Base-by-base conservation (phyloP, 2,329 filamentous ascomycete species). In the Cladosporium sp. region DNA sequence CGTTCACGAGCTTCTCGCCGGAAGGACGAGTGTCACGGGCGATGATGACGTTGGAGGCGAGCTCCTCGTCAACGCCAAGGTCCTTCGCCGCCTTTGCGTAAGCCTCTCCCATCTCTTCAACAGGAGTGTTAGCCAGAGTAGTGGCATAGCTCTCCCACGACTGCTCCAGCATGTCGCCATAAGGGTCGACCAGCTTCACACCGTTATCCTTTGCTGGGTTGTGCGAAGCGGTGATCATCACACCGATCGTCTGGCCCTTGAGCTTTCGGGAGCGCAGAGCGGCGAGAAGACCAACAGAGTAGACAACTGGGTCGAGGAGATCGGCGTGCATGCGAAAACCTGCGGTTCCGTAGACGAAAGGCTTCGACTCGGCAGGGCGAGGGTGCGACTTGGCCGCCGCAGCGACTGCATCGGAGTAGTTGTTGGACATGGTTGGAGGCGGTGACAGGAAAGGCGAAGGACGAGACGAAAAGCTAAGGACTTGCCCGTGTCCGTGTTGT, bases 201-300 rank as follows among this genome's bases (percentile, higher is more conserved):
- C 90, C 90, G 69, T 95, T 95, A 72, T 95, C 90, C 60, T 82
- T 78, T 29, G 90, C 85, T 15, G 88, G 88, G 72, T 95, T 95
- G 77, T 95, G 90, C 64, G 88, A 94, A 55, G 90, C 90, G 36
- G 90, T 95, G 69, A 95, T 87, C 90, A 95, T 95, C 59, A 98
- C 85, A 64, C 93, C 93, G 64, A 98, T 95, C 61, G 88, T 86
- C 74, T 94, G 88, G 57, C 90, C 86, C 67, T 85, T 85, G 61
- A 94, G 82, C 72, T 93, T 94, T 67, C 89, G 87, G 57, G 90
- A 96, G 56, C 93, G 86, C 45, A 97, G 79, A 50, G 87, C 83
- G 27, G 93, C 88, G 51, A 96, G 82, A 54, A 98, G 80, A 45
- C 92, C 93, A 57, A 96, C 91, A 40, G 91, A 85, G 72, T 92